Percentiles rank a stretch among this genome's conserved stretches.
phyloP scores from a whole-genome alignment of 257 asterid genomes.

The Gentiana dahurica region DNA sequence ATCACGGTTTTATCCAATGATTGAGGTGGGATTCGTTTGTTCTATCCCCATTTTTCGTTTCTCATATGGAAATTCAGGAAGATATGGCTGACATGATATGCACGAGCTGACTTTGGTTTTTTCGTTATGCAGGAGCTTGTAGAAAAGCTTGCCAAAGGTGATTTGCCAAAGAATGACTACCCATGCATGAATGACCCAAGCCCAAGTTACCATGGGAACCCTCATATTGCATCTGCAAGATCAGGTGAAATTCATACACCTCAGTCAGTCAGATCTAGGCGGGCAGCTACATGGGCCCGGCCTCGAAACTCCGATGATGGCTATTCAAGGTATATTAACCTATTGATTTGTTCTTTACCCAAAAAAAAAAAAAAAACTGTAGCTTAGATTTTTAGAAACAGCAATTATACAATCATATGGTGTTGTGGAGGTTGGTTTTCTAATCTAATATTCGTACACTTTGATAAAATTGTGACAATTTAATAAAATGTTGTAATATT shows the following conservation, averaged over 20 bases:
- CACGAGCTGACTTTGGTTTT: conserved; percentile 5
- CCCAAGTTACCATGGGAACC: conserved; percentile 64
- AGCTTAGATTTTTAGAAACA: no score
- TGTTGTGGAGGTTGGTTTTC: no score
- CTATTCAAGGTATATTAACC: conserved; percentile 60
- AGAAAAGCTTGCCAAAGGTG: conserved; percentile 79
- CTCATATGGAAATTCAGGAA: no score
- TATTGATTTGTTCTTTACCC: not conserved
- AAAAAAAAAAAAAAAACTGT: not conserved
- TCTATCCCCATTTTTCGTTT: no score
- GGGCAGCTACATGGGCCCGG: conserved; percentile 97
- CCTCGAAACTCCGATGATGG: conserved; percentile 97
- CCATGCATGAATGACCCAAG: conserved; percentile 98
- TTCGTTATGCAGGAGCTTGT: conserved; percentile 61
- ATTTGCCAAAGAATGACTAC: conserved; percentile 74
- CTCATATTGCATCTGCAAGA: conserved; percentile 43
- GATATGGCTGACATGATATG: no score
- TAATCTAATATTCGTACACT: no score
- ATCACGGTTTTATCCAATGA: conserved; percentile 91
- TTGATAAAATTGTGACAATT: no score
- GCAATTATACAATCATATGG: not conserved
- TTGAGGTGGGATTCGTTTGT: conserved; percentile 48
- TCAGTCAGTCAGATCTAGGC: conserved; percentile 92
- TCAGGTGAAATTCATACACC: conserved; percentile 52
- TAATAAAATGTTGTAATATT: no score